Base-by-base conservation (phyloP, 2,329 filamentous ascomycete genomes). In the Colletotrichum sidae region DNA sequence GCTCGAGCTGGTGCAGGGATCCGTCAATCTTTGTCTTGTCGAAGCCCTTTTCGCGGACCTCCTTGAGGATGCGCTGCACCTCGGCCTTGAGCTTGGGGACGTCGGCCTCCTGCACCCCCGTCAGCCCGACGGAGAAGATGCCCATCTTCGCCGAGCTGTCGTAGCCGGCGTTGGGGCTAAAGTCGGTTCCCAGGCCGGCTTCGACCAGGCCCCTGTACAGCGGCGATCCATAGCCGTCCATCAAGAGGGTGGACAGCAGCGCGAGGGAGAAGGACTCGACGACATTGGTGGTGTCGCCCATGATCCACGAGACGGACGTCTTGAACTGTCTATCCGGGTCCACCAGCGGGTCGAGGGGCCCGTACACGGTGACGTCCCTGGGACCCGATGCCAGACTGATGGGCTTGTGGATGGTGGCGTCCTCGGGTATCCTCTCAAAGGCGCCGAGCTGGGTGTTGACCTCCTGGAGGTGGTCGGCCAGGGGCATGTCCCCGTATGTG, bases 211-310 rank as follows among this genome's bases (percentile, higher is more conserved):
- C 92, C 67, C 90, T 90, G 76, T 98, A 98, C 60, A 99, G 80
- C 0, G 96, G 96, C 6, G 96, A 97, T 12, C 96, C 95, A 75
- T 98, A 99, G 6, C 96, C 96, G 75, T 97, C 94, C 80, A 97
- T 90, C 9, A 99, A 80, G 13, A 99, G 81, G 2, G 91, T 93
- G 4, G 93, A 93, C 39, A 98, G 81, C 8, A 99, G 84, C 3
- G 91, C 89, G 6, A 97, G 79, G 0, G 93, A 93, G 76, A 98
- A 98, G 0, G 92, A 94, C 77, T 99, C 94, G 1, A 97, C 82
- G 7, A 96, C 85, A 72, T 99, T 88, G 1, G 89, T 87, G 0
- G 92, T 91, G 70, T 97, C 91, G 45, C 94, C 93, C 75, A 94
- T 90, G 37, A 96, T 83, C 96, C 96, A 99, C 1, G 95, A 96